Evolutionary conservation across 768 basidiomycete genomes (phyloP), one percentile per base, ranked within the genome.

Genomic region (Coprinopsis strossmayeri): DNA sequence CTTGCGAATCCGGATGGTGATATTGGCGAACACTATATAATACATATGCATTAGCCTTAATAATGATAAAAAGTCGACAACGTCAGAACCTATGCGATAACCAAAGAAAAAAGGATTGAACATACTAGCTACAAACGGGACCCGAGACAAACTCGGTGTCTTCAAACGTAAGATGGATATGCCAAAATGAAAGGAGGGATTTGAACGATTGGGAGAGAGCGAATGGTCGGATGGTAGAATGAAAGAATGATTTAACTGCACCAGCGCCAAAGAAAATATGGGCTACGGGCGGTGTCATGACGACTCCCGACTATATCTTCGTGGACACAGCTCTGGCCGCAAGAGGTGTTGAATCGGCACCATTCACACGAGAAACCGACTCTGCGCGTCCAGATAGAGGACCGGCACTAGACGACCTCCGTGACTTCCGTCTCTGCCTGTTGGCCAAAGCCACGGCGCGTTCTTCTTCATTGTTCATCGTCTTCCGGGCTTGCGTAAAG

Each of bases 401-500:
- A 17, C 56, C 58, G 24, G 53, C 61, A 47, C 61, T 63, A 3
- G 61, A 61, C 12, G 62, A 62, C 11, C 64, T 49, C 21, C 50
- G 48, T 5, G 56, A 46, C 48, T 53, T 59, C 42, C 57, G 57
- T 28, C 52, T 52, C 42, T 55, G 56, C 2, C 45, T 42, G 26
- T 60, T 62, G 1, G 58, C 59, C 3, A 47, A 30, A 9, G 55
- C 57, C 41, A 57, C 58, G 2, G 53, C 54, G 11, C 50, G 35
- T 28, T 52, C 52, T 35, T 64, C 62, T 11, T 59, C 61, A 3
- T 44, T 40, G 39, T 50, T 59, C 57, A 62, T 59, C 15, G 72
- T 61, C 53, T 74, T 76, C 24, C 75, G 69, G n/a, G 89, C 90
- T 68, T 97, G 95, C 0, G 91, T 84, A 68, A 97, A 98, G 70